Base-by-base conservation (phyloP, 148 eudicot genomes). In the Rheum nobile region DNA sequence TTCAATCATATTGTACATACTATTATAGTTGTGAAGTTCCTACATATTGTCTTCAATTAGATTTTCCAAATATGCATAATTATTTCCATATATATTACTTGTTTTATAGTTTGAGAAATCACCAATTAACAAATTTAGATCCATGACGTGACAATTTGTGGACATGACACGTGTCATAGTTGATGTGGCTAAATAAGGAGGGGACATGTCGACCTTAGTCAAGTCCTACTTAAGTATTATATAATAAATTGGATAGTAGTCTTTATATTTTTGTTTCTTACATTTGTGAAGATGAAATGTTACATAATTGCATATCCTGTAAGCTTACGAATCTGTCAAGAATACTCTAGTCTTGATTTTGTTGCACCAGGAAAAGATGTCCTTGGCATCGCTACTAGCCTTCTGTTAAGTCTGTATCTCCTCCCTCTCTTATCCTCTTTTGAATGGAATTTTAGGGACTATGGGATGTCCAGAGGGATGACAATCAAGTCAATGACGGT, bases 401-500 rank as follows among this genome's bases (percentile, higher is more conserved):
- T 19, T 48, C 17, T 61, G n/a, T 14, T 29, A 61, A 63, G 31
- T 63, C 39, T 34, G 11, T 55, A 16, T 34, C 3, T 65, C 67
- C 61, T 54, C 13, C 67, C 61, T 54, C 13, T 21, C 12, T 6
- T 54, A 21, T 54, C 55, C 10, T 28, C 41, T 39, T 71, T 28
- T 71, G 7, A 21, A 71, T 71, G 42, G 11, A 67, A 21, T 71
- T 8, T 63, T 80, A 94, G 98, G 97, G 91, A 61, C 77, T 81
- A 55, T 94, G 98, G 98, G 93, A 94, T 86, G 91, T 94, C 74
- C 79, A 80, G 85, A 80, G 79, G 79, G 89, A 80, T 75, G 83
- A 71, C 72, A 78, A 77, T 47, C 80, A 70, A 77, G 78, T 87
- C 31, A 76, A 54, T 68, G 74, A 78, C 67, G 73, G 87, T 68